Evolutionary conservation across 2,329 filamentous ascomycete species (phyloP).

Genomic region (Camptophora hylomeconis): DNA sequence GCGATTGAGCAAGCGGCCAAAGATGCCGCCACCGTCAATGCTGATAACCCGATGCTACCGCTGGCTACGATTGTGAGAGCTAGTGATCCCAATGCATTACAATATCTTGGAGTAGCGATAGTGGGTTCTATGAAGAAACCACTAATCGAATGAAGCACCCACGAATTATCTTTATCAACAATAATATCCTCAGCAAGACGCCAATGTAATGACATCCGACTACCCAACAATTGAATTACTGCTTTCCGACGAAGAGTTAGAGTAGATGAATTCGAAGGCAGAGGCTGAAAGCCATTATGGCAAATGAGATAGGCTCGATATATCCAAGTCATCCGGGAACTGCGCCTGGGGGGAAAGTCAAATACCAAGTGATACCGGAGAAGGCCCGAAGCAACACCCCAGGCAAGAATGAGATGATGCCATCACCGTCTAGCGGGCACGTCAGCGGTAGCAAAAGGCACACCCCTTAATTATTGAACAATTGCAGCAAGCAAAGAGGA

Average conservation of each 20-base stretch:
- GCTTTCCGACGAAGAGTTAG: neutral
- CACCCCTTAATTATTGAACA: no score
- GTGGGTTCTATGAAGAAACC: conserved; percentile 50
- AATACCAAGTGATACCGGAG: no score
- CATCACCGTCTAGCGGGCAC: no score
- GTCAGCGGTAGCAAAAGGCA: no score
- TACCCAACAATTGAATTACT: neutral
- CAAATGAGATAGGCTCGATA: no score
- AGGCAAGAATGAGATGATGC: no score
- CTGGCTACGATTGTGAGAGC: conserved; percentile 69
- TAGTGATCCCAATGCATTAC: conserved; percentile 53
- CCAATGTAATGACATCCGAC: neutral
- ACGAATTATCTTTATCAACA: neutral
- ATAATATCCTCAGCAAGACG: neutral
- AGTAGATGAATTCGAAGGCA: neutral
- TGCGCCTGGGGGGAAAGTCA: no score
- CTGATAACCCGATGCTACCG: conserved; percentile 85
- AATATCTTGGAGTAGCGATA: conserved; percentile 47
- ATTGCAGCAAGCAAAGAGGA: no score
- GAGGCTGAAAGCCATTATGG: no score
- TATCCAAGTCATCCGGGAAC: no score
- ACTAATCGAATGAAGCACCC: conserved; percentile 47
- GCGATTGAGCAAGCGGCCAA: conserved; percentile 92
- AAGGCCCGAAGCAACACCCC: no score
- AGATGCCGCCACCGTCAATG: conserved; percentile 77